Base-by-base conservation (phyloP, 345 rosid genomes). In the Moricandia moricandioides region DNA sequence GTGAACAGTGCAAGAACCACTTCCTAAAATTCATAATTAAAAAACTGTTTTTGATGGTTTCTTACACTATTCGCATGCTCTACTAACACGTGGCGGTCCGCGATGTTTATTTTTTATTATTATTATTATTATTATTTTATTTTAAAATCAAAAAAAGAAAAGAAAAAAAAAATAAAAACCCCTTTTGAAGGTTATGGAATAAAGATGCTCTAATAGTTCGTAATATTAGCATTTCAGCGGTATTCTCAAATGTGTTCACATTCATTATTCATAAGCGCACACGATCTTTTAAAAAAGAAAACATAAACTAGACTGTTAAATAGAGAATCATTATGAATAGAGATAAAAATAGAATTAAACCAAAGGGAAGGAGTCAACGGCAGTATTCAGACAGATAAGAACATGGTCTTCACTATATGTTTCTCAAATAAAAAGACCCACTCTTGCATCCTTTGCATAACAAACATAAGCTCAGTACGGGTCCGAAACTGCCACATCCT, bases 401-500 rank as follows among this genome's bases (percentile, higher is more conserved):
- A 77, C 43, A 77, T 49, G 76, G 55, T 77, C 71, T 24, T 65
- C 57, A 8, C 34, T 71, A 64, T 0, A 29, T 29, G 56, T 64
- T 77, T 71, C 80, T 71, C 72, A 75, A 69, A 71, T 9, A 34
- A 18, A 43, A 55, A 11, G 12, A 24, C 29, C 30, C 18, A 17
- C n/a, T 21, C 71, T 24, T 70, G 60, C 76, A 70, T 77, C 80
- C 43, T 47, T 40, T 52, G 64, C 65, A 61, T 40, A 33, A 61
- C 67, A 54, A 62, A 56, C 75, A 76, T 40, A 30, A 30, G 70
- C 75, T 69, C 39, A 69, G 51, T 40, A 76, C 71, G 40, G 65
- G 65, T 34, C 75, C 49, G 61, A 70, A 77, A 77, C 80, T 77
- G 71, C 71, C 71, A 70, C 71, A 70, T 77, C 60, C 14, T 55